These are phyloP conservation scores for Dictyostelium citrinum DNA, from an alignment of 78 protist genomes.

Conservation along the genomic window DNA sequence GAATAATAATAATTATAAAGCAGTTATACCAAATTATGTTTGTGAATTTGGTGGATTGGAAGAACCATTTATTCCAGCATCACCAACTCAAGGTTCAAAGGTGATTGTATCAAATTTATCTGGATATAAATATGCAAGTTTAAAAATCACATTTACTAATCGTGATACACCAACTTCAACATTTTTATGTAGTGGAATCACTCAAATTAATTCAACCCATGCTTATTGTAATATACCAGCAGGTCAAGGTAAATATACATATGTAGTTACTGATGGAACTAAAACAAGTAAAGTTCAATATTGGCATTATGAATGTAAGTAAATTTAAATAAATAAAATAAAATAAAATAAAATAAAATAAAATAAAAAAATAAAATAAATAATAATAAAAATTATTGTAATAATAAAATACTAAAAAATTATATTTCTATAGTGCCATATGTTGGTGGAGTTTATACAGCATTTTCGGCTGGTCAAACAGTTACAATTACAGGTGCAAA, in stretches of 20 bases:
- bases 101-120: background rate
- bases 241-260: background rate
- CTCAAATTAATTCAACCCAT: background rate
- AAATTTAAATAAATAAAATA: background rate
- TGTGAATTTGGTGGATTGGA: constrained; percentile 55
- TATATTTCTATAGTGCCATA: background rate
- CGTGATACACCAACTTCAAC: background rate
- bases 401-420: background rate
- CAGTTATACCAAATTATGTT: background rate
- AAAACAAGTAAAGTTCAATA: background rate
- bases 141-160: background rate
- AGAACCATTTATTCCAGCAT: constrained; percentile 11
- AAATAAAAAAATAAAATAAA: too few species aligned
- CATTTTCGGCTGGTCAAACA: background rate
- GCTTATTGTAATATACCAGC: background rate
- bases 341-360: too few species aligned
- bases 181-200: background rate
- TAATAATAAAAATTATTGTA: background rate
- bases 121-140: background rate
- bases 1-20: constrained; percentile 18
- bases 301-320: constrained; percentile 18
- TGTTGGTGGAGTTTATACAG: background rate
- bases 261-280: background rate
- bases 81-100: background rate
- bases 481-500: constrained; percentile 9